Conservation (phyloP, 495 filamentous ascomycete species). For the Lasiosphaeriaceae sp. region DNA sequence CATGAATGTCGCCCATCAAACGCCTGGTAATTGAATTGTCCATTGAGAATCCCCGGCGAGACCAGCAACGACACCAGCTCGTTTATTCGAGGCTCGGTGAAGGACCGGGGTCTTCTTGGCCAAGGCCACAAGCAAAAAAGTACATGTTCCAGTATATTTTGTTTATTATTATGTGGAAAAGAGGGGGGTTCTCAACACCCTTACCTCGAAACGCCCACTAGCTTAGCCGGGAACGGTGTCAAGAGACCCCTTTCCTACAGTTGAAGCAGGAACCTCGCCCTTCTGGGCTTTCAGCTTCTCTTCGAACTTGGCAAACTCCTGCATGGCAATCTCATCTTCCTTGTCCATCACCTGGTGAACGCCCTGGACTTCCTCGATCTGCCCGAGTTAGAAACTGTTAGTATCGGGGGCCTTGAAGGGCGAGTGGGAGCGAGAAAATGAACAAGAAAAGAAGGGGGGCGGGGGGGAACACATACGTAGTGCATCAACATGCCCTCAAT, state of each 20-base stretch:
- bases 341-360: constrained; percentile 88
- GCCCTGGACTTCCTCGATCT: constrained; percentile 95
- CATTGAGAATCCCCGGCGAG: too few relatives aligned
- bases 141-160: too few relatives aligned
- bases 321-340: constrained; percentile 85
- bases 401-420: not conserved
- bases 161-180: too few relatives aligned
- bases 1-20: too few relatives aligned
- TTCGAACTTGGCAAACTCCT: constrained; percentile 94
- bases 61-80: too few relatives aligned
- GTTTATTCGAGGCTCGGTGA: too few relatives aligned
- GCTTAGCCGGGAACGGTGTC: constrained; percentile 57
- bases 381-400: not conserved
- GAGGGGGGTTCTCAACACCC: too few relatives aligned
- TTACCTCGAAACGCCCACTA: not conserved
- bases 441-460: constrained; percentile 2
- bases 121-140: too few relatives aligned
- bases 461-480: constrained; percentile 39
- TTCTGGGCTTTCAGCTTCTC: constrained; percentile 84
- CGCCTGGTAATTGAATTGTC: too few relatives aligned
- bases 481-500: constrained; percentile 97
- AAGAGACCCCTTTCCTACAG: constrained; percentile 60
- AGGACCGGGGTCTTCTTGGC: too few relatives aligned
- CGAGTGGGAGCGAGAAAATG: not conserved
- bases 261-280: constrained; percentile 49